A percentile compares a stretch with the other conserved stretches of the same genome.
Evolutionary conservation across 768 basidiomycete species (phyloP).

Genomic region (Strobilomyces echinocephalus): DNA sequence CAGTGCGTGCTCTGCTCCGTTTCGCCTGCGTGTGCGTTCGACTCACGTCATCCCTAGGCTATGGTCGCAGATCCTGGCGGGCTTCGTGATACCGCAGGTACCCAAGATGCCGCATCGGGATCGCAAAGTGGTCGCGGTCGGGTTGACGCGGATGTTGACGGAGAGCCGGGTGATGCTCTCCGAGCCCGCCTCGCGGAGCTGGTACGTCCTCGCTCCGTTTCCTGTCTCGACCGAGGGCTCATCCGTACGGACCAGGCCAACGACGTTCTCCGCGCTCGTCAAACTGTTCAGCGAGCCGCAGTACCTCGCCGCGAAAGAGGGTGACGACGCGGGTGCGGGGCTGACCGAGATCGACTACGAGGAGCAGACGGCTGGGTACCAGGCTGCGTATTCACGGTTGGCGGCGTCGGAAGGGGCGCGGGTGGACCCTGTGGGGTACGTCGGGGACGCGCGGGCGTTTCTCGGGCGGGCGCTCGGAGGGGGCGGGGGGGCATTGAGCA

Average conservation of each 20-base stretch:
- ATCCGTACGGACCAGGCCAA: slow-evolving; percentile 48
- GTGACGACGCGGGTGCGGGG: slow-evolving; percentile 15
- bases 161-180: slow-evolving; percentile 67
- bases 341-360: slow-evolving; percentile 83
- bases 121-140: slow-evolving; percentile 79
- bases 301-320: slow-evolving; percentile 41
- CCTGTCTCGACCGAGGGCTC: too few species aligned
- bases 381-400: slow-evolving; percentile 88
- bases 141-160: slow-evolving; percentile 73
- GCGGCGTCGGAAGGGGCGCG: slow-evolving; percentile 68
- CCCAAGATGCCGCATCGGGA: slow-evolving; percentile 79
- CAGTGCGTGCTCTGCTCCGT: slow-evolving; percentile 41
- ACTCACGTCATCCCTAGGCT: slow-evolving; percentile 38
- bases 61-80: slow-evolving; percentile 74
- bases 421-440: slow-evolving; percentile 59
- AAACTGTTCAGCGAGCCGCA: slow-evolving; percentile 78
- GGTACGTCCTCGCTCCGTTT: slow-evolving; percentile 40
- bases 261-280: slow-evolving; percentile 61
- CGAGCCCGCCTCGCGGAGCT: slow-evolving; percentile 56
- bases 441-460: slow-evolving; percentile 51
- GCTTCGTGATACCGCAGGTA: slow-evolving; percentile 75
- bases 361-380: slow-evolving; percentile 87
- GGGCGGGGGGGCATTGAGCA: slow-evolving; percentile 6
- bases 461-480: slow-evolving; percentile 40
- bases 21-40: too few species aligned